phyloP scores from a whole-genome alignment of 2,329 filamentous ascomycete species.

The Clarireedia hainanense region DNA sequence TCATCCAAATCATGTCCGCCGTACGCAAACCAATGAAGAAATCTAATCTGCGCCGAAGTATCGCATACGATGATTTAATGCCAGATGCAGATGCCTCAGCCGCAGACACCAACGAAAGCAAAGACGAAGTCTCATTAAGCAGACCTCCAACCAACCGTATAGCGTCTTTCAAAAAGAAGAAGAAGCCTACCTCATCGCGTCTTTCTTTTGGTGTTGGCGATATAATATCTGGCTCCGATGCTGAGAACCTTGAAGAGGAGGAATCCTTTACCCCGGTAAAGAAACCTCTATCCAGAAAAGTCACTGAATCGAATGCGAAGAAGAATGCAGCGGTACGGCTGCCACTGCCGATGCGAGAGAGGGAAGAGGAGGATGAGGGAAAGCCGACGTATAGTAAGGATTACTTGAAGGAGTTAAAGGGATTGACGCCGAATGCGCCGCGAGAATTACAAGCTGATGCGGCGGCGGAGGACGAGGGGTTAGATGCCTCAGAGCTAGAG shows the following conservation, averaged over 20 bases:
- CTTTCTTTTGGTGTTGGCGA: constrained; percentile 67
- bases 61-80: constrained; percentile 35
- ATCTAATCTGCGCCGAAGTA: constrained; percentile 49
- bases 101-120: constrained; percentile 1
- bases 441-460: constrained; percentile 45
- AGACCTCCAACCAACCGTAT: constrained; percentile 40
- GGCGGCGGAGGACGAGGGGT: constrained; percentile 43
- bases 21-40: constrained; percentile 48
- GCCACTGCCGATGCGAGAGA: constrained; percentile 15
- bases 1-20: constrained; percentile 12
- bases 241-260: constrained; percentile 41
- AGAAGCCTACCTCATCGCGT: constrained; percentile 49
- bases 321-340: constrained; percentile 36
- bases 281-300: constrained; percentile 52
- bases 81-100: constrained; percentile 23
- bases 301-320: constrained; percentile 60
- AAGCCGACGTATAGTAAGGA: constrained; percentile 79
- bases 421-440: constrained; percentile 77
- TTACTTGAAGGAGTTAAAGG: constrained; percentile 76
- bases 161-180: constrained; percentile 60
- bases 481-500: constrained; percentile 54
- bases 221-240: constrained; percentile 45
- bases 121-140: constrained; percentile 12
- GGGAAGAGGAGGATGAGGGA: constrained; percentile 44
- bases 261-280: constrained; percentile 56